Evolutionary conservation across 2,329 filamentous ascomycete species (phyloP), one percentile per base, ranked within the genome.

Genomic region (Ophiostoma perfectum): DNA sequence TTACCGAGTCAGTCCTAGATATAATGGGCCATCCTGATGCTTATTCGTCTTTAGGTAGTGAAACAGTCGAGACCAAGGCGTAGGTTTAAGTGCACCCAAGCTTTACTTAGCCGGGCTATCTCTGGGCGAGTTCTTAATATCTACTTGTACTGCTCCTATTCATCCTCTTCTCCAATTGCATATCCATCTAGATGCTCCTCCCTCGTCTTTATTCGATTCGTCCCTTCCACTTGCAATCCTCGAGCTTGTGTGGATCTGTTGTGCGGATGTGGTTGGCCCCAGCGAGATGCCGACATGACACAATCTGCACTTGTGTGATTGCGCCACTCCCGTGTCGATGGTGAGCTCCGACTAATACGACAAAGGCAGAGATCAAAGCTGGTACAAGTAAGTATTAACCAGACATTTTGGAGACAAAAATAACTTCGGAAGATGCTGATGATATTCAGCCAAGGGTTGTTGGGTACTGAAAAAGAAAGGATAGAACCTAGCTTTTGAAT

Each of bases 311-410:
- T 62, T 62, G 38, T n/a, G 41, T 11, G 36, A 62, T 62, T 39
- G 58, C 58, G 58, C 58, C 58, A 39, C 38, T 41, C 58, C 58
- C 12, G 58, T 41, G 58, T 62, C 58, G 58, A 62, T 41, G 58
- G 58, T 62, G 58, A 60, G 55, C 58, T 55, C 18, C 18, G n/a
- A 55, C 49, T 55, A 36, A 55, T 55, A 55, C 49, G n/a, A 55
- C 49, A 11, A 27, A 55, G 49, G 27, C 49, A 55, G 49, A 27
- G 27, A 27, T 27, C 16, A 52, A 11, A 55, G 49, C 18, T 18
- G 49, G 3, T 55, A 18, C 27, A 11, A 36, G n/a, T n/a, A 11
- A 36, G 27, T 27, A 27, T 27, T 27, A 27, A 27, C 27, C 27
- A 27, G 27, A 27, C 27, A 27, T 27, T 27, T 27, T 27, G 27